phyloP scores from a whole-genome alignment of 106 monocot genomes.

The Iris macrosiphon region DNA sequence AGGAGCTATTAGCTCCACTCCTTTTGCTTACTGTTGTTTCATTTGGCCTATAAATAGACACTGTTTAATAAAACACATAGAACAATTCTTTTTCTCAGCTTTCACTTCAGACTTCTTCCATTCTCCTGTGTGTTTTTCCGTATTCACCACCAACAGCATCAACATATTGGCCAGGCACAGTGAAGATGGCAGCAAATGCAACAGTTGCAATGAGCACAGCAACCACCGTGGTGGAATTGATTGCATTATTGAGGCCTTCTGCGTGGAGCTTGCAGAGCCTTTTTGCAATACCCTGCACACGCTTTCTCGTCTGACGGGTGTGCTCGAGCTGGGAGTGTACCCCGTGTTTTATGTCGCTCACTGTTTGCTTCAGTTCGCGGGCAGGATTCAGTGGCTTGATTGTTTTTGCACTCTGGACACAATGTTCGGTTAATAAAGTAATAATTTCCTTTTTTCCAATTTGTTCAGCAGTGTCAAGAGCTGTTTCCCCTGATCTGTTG shows the following conservation, averaged over 20 bases:
- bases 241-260: constrained; percentile 71
- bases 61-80: no score
- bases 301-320: constrained; percentile 53
- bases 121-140: no score
- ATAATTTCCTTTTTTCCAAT: constrained; percentile 29
- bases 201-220: constrained; percentile 72
- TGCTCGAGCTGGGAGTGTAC: constrained; percentile 61
- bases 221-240: constrained; percentile 65
- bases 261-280: constrained; percentile 53
- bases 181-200: constrained; percentile 70
- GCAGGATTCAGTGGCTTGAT: constrained; percentile 35
- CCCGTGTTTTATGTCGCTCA: constrained; percentile 66
- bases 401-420: constrained; percentile 32
- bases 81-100: no score
- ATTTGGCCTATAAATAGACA: no score
- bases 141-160: no score
- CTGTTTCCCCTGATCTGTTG: constrained; percentile 59
- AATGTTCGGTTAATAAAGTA: constrained; percentile 19
- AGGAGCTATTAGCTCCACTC: no score
- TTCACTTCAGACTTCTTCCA: no score
- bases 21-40: no score
- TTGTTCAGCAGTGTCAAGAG: constrained; percentile 56
- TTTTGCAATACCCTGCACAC: constrained; percentile 54
- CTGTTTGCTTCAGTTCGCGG: constrained; percentile 47
- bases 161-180: constrained; percentile 56